phyloP scores from a whole-genome alignment of 345 rosid genomes.

The Murraya koenigii region DNA sequence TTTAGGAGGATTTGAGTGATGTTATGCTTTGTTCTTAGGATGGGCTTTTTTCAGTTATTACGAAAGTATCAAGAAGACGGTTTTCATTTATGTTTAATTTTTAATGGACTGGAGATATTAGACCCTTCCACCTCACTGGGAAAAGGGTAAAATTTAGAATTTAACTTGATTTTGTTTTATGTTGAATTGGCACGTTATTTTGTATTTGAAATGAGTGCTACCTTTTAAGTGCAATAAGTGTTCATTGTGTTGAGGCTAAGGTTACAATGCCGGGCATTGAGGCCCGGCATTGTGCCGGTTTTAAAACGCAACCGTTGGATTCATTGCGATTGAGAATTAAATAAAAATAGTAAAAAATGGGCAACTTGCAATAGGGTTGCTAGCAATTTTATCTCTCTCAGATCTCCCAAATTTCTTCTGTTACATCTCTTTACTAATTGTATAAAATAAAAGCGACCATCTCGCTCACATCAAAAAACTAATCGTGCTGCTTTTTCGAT shows the following conservation, averaged over 20 bases:
- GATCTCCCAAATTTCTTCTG: too few species aligned
- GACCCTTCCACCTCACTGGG: not conserved
- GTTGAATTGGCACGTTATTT: not conserved
- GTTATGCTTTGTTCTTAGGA: not conserved
- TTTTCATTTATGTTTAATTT: not conserved
- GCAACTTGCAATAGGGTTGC: too few species aligned
- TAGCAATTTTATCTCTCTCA: too few species aligned
- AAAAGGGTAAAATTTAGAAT: constrained; percentile 3
- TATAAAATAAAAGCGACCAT: too few species aligned
- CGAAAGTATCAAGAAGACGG: not conserved
- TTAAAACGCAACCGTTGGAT: too few species aligned
- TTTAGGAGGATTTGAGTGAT: not conserved
- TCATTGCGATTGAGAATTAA: too few species aligned
- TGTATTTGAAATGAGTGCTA: not conserved
- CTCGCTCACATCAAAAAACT: too few species aligned
- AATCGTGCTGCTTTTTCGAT: too few species aligned
- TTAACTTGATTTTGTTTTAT: not conserved
- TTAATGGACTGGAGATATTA: not conserved
- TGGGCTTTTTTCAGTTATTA: not conserved
- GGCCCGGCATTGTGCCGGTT: too few species aligned
- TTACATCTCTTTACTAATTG: too few species aligned
- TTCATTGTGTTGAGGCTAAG: not conserved
- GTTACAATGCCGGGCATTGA: too few species aligned
- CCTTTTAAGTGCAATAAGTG: not conserved
- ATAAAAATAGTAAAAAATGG: too few species aligned